phyloP scores from a whole-genome alignment of 805 yeast genomes.

The Monosporozyma siamensis region DNA sequence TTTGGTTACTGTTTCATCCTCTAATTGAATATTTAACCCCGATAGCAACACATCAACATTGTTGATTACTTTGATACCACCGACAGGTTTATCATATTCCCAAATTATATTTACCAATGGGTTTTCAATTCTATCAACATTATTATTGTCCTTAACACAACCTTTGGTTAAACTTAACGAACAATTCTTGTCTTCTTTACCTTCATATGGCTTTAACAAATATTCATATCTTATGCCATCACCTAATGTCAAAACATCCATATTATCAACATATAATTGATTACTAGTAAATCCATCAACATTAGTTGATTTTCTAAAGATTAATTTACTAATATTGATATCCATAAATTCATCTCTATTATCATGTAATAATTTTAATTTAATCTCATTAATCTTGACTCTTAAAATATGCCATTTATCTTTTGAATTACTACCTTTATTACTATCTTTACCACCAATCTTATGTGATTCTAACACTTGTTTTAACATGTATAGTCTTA shows the following conservation, averaged over 20 bases:
- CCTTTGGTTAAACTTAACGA: neutral
- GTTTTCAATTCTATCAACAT: constrained; percentile 5
- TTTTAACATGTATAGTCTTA: constrained; percentile 39
- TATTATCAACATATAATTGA: constrained; percentile 44
- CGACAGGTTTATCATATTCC: constrained; percentile 80
- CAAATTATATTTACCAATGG: constrained; percentile 45
- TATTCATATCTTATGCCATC: constrained; percentile 56
- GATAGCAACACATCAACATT: constrained; percentile 48
- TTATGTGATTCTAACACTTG: constrained; percentile 34
- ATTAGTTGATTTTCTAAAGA: constrained; percentile 52
- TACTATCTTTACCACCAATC: constrained; percentile 19
- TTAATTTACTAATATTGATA: constrained; percentile 52
- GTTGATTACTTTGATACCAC: constrained; percentile 79
- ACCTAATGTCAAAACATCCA: constrained; percentile 63
- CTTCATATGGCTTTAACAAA: constrained; percentile 44
- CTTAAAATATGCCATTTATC: constrained; percentile 44
- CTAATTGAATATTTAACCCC: constrained; percentile 67
- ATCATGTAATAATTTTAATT: constrained; percentile 54
- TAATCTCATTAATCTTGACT: constrained; percentile 58
- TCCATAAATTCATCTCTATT: constrained; percentile 40
- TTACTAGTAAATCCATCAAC: constrained; percentile 62
- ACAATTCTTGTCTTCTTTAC: neutral
- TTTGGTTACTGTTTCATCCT: constrained; percentile 55
- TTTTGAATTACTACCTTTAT: constrained; percentile 9
- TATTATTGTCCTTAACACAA: neutral